Evolutionary conservation across 805 yeast genomes (phyloP).

Genomic region (Kuraishia capsulata): DNA sequence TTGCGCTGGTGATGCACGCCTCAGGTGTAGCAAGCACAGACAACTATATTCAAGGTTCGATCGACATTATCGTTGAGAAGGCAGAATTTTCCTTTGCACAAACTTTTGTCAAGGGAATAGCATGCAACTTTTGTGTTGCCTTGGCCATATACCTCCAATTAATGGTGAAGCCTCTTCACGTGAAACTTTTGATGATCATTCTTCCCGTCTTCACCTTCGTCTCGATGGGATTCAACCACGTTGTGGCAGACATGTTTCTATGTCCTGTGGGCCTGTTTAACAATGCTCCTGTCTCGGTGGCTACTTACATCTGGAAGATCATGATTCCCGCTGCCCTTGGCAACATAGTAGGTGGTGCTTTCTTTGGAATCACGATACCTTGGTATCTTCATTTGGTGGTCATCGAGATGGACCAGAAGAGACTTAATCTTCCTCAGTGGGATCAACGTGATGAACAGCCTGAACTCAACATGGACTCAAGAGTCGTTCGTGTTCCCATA

Average conservation of each 20-base stretch:
- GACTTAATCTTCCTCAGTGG: slow-evolving; percentile 54
- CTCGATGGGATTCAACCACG: slow-evolving; percentile 69
- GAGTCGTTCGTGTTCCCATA: slow-evolving; percentile 49
- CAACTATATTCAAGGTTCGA: slow-evolving; percentile 37
- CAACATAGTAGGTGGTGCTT: slow-evolving; percentile 69
- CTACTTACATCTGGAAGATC: slow-evolving; percentile 61
- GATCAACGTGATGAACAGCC: slow-evolving; percentile 79
- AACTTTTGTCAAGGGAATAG: slow-evolving; percentile 60
- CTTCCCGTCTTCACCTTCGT: slow-evolving; percentile 74
- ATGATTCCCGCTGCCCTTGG: slow-evolving; percentile 68
- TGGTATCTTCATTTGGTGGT: slow-evolving; percentile 66
- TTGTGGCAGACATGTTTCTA: slow-evolving; percentile 75
- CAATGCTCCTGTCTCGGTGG: slow-evolving; percentile 56
- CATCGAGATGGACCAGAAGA: slow-evolving; percentile 60
- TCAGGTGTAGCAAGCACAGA: slow-evolving; percentile 38
- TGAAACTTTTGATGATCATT: slow-evolving; percentile 51
- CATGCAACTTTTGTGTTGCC: slow-evolving; percentile 72
- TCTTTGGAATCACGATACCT: slow-evolving; percentile 56
- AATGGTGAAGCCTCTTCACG: slow-evolving; percentile 74
- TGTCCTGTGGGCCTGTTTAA: slow-evolving; percentile 60
- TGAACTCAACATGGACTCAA: slow-evolving; percentile 64
- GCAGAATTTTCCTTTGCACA: slow-evolving; percentile 41
- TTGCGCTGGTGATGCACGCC: slow-evolving; percentile 51
- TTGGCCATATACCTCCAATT: slow-evolving; percentile 70
- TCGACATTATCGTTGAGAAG: slow-evolving; percentile 34